These are phyloP conservation scores for Chlorella sp. DNA, from an alignment of 139 green algal genomes.

Conservation along the genomic window DNA sequence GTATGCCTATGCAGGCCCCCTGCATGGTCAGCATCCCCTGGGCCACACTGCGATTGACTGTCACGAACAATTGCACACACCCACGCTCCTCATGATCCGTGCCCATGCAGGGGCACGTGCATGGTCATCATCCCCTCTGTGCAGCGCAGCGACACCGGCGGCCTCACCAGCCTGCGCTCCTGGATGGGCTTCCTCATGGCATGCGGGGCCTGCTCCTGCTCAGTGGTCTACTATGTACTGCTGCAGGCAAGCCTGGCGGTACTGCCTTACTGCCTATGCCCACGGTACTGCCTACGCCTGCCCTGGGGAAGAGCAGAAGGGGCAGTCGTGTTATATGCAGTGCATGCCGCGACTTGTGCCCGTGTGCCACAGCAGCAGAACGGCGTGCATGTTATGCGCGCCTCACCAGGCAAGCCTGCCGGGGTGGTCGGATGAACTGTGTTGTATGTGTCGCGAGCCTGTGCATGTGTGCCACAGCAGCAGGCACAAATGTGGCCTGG, in stretches of 20 bases:
- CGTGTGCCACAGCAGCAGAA: too few species aligned
- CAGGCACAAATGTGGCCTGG: background rate
- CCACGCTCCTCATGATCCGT: background rate
- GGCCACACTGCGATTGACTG: too few species aligned
- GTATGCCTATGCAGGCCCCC: too few species aligned
- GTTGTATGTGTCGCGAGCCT: background rate
- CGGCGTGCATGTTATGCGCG: too few species aligned
- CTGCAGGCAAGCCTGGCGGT: background rate
- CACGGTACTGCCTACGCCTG: too few species aligned
- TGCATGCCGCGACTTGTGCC: too few species aligned
- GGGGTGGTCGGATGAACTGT: background rate
- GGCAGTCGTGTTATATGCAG: too few species aligned
- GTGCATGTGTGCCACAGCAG: background rate
- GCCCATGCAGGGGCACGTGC: too few species aligned
- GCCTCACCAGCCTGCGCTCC: background rate
- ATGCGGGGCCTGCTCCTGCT: background rate
- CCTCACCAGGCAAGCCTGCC: too few species aligned
- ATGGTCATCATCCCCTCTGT: background rate
- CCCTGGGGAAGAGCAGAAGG: too few species aligned
- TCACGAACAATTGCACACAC: background rate
- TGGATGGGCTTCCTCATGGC: slow-evolving; percentile 21
- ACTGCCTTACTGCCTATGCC: too few species aligned
- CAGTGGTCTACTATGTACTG: slow-evolving; percentile 6
- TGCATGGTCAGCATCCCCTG: too few species aligned
- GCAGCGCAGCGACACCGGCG: slow-evolving; percentile 11